Evolutionary conservation across 2,329 filamentous ascomycete genomes (phyloP).

Genomic region (Colletotrichum godetiae): DNA sequence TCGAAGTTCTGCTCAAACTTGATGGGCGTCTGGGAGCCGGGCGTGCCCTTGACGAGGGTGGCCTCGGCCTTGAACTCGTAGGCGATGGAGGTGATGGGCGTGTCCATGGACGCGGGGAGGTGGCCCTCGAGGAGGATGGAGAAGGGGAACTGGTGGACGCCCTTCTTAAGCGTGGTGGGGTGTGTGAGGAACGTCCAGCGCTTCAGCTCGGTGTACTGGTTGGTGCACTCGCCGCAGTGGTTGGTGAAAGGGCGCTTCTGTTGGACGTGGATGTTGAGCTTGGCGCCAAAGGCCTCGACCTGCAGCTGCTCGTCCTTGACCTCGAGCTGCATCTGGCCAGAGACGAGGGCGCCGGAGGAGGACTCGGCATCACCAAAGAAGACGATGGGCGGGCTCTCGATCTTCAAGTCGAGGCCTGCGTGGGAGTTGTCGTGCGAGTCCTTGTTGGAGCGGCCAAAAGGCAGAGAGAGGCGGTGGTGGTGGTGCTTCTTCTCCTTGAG

Average conservation of each 20-base stretch:
- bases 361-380: conserved; percentile 81
- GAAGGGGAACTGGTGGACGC: conserved; percentile 85
- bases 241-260: conserved; percentile 85
- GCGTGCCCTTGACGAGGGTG: conserved; percentile 60
- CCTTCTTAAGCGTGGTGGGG: conserved; percentile 61
- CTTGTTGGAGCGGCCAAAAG: conserved; percentile 50
- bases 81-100: conserved; percentile 76
- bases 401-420: conserved; percentile 64
- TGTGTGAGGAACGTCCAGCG: conserved; percentile 81
- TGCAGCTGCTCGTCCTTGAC: conserved; percentile 74
- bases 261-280: conserved; percentile 74
- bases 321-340: conserved; percentile 81
- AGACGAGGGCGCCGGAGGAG: conserved; percentile 87
- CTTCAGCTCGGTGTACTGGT: conserved; percentile 78
- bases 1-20: conserved; percentile 75
- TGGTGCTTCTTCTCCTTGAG: conserved; percentile 49
- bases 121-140: conserved; percentile 87
- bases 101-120: conserved; percentile 85
- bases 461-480: conserved; percentile 52
- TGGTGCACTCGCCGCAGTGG: conserved; percentile 82
- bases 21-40: conserved; percentile 51
- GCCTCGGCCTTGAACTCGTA: conserved; percentile 82
- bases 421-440: conserved; percentile 52
- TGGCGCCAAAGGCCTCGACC: conserved; percentile 73
- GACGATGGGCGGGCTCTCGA: conserved; percentile 89